Base-by-base conservation (phyloP, 108 stramenopile genomes). In the Mediolabrus comicus region DNA sequence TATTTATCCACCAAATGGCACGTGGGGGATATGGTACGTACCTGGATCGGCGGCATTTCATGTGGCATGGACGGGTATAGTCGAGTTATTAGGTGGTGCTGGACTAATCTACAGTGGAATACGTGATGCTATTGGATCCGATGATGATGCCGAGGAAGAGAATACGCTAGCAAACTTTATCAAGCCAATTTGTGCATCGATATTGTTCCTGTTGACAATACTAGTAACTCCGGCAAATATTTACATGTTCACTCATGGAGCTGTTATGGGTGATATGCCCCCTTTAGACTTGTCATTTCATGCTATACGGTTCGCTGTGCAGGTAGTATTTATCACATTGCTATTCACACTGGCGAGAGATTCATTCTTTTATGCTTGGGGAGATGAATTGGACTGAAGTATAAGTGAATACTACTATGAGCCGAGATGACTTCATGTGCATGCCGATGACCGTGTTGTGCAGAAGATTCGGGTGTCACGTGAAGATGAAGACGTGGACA, bases 201-300 rank as follows among this genome's bases (percentile, higher is more conserved):
- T 82, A 7, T 56, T 94, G 49, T 84, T 82, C 27, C 22, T 67
- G 8, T 65, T 94, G 51, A 88, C 86, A 17, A 28, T 77, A 7
- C 74, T 83, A 7, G 89, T 94, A 0, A 92, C 92, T 25, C 89
- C 89, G 4, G 92, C 92, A 0, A 94, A 94, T 56, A 83, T 88
- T 34, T 94, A 90, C 80, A 91, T 90, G 89, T 86, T 63, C 53
- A 90, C 92, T 25, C 92, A 94, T 65, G 90, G 84, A 52, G 84
- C 84, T 9, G 74, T 71, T 27, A 69, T 86, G 61, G 71, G 78
- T 6, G 67, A 67, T 67, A 66, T 69, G 65, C 35, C 58, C n/a
- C 55, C 67, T 3, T 61, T 75, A 17, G 67, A 59, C 25, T n/a
- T 74, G 22, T 43, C 74, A 11, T 75, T 75, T 36, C 74, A 75